A percentile compares a stretch with the other conserved stretches of the same genome.
Conservation (phyloP, 225 moss, liverwort and hornwort species). For the Asterella californica region DNA sequence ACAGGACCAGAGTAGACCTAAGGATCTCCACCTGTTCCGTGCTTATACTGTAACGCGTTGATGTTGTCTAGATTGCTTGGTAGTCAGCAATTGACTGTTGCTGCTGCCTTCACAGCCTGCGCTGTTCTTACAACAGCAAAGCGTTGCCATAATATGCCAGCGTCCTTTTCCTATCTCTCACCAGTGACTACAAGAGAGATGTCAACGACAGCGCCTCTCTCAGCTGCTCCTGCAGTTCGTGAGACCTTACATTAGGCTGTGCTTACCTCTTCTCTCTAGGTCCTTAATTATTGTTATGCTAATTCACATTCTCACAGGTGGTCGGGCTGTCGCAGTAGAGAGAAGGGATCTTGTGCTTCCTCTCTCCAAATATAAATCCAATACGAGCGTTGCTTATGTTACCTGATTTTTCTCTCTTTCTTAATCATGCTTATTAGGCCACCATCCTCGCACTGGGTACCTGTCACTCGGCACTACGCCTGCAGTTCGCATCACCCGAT, state of each 20-base stretch:
- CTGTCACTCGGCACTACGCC: neutral
- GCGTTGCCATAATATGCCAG: neutral
- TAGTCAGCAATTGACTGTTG: neutral
- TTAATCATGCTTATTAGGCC: neutral
- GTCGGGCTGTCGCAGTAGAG: neutral
- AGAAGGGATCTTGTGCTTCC: neutral
- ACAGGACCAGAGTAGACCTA: too few relatives aligned
- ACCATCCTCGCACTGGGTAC: neutral
- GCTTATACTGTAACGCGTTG: too few relatives aligned
- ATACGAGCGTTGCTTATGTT: neutral
- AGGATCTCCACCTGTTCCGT: too few relatives aligned
- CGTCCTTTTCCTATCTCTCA: too few relatives aligned
- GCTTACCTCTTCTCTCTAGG: neutral
- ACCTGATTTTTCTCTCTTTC: neutral
- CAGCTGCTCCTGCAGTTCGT: too few relatives aligned
- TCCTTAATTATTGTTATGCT: neutral
- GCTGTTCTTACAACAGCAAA: neutral
- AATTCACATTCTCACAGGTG: neutral
- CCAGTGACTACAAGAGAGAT: too few relatives aligned
- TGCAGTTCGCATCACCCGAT: neutral
- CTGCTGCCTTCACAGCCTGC: neutral
- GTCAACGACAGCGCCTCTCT: too few relatives aligned
- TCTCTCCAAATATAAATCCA: too few relatives aligned
- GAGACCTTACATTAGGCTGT: too few relatives aligned
- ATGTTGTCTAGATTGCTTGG: too few relatives aligned